Conservation (phyloP, 2,329 filamentous ascomycete species). For the Purpureocillium takamizusanense region DNA sequence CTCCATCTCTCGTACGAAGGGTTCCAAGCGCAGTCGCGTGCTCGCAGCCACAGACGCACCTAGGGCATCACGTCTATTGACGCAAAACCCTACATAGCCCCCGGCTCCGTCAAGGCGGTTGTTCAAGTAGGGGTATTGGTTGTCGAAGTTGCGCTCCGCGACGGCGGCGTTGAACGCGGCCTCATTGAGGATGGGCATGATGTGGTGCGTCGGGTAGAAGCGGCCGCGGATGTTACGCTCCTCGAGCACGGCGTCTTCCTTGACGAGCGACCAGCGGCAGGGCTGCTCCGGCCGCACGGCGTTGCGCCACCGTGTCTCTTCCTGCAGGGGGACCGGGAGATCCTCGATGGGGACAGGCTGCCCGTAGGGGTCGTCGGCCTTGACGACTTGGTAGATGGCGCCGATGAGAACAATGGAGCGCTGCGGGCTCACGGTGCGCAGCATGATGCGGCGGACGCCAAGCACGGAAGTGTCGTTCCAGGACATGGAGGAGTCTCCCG, state of each 20-base stretch:
- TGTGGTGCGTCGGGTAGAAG: slow-evolving; percentile 47
- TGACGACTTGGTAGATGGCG: slow-evolving; percentile 27
- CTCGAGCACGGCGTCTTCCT: slow-evolving; percentile 36
- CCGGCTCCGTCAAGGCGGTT: slow-evolving; percentile 36
- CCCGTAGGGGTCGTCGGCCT: slow-evolving; percentile 14
- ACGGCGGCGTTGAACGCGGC: slow-evolving; percentile 26
- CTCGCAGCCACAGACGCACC: slow-evolving; percentile 31
- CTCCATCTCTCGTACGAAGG: slow-evolving; percentile 24
- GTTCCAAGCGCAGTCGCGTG: slow-evolving; percentile 23
- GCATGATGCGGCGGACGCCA: slow-evolving; percentile 31
- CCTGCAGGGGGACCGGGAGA: slow-evolving; percentile 30
- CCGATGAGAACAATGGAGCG: slow-evolving; percentile 30
- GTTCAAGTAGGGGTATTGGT: slow-evolving; percentile 41
- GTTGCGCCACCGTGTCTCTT: slow-evolving; percentile 30
- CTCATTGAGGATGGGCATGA: slow-evolving; percentile 41
- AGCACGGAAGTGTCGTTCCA: slow-evolving; percentile 22
- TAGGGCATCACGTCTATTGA: slow-evolving; percentile 31
- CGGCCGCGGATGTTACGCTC: slow-evolving; percentile 41
- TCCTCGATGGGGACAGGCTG: slow-evolving; percentile 24
- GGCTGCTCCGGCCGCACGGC: slow-evolving; percentile 20
- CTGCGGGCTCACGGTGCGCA: slow-evolving; percentile 20
- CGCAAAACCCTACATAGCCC: slow-evolving; percentile 30
- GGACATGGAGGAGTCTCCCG: slow-evolving; percentile 25
- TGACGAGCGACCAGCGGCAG: slow-evolving; percentile 30
- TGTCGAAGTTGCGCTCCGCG: slow-evolving; percentile 28